phyloP scores from a whole-genome alignment of 495 filamentous ascomycete genomes.

The Glonium stellatum region DNA sequence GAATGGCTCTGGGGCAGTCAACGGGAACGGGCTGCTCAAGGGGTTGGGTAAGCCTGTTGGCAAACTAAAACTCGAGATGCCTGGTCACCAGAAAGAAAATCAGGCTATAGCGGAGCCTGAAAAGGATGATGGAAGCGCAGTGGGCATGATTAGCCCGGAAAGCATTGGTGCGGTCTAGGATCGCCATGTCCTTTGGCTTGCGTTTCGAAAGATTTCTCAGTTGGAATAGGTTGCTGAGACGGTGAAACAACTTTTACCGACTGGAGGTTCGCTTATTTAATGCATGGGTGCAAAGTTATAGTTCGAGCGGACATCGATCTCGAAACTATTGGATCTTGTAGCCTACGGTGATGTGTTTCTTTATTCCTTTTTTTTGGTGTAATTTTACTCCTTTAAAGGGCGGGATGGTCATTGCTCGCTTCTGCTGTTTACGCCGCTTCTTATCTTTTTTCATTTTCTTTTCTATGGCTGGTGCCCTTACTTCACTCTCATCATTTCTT shows the following conservation, averaged over 20 bases:
- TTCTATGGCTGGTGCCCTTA: not conserved
- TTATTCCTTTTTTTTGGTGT: no score
- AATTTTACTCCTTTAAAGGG: not conserved
- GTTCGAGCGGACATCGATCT: no score
- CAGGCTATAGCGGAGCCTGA: slow-evolving; percentile 30
- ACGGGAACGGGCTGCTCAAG: slow-evolving; percentile 10
- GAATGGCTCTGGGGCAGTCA: slow-evolving; percentile 10
- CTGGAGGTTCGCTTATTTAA: not conserved
- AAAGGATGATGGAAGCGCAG: slow-evolving; percentile 32
- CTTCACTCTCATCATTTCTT: not conserved
- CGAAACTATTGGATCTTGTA: no score
- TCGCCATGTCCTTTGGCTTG: not conserved
- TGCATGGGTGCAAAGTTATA: not conserved
- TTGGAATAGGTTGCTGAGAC: not conserved
- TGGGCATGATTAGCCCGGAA: slow-evolving; percentile 38
- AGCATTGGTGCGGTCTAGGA: slow-evolving; percentile 24
- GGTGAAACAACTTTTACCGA: not conserved
- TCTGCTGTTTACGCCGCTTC: not conserved
- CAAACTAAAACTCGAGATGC: slow-evolving; percentile 36
- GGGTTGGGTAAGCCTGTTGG: slow-evolving; percentile 28
- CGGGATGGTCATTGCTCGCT: not conserved
- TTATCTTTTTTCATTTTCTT: not conserved
- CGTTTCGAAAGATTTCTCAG: not conserved
- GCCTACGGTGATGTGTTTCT: no score
- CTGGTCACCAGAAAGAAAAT: slow-evolving; percentile 21